A percentile compares a stretch with the other conserved stretches of the same genome.
phyloP scores from a whole-genome alignment of 768 basidiomycete species.

The Royoungia palumana region DNA sequence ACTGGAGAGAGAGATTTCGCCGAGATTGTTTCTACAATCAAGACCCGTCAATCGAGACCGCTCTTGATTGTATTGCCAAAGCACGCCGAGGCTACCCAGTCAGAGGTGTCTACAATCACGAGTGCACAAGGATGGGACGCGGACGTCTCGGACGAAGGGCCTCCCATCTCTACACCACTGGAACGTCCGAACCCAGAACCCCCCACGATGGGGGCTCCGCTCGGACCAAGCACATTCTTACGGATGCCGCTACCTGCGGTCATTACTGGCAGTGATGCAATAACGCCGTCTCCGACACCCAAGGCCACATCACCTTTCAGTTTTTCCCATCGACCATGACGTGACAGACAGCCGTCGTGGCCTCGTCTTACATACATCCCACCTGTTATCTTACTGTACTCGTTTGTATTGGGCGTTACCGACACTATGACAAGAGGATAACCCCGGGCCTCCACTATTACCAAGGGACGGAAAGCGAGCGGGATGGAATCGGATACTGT shows the following conservation, averaged over 20 bases:
- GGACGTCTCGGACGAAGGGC: conserved; percentile 27
- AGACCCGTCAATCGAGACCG: conserved; percentile 21
- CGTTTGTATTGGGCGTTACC: not conserved
- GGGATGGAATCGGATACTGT: too few species aligned
- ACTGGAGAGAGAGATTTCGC: conserved; percentile 61
- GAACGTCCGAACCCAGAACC: conserved; percentile 58
- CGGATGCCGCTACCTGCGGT: conserved; percentile 38
- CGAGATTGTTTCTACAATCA: conserved; percentile 50
- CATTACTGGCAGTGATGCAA: conserved; percentile 41
- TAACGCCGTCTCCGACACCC: conserved; percentile 45
- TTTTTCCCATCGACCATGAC: conserved; percentile 9
- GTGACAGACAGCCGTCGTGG: not conserved
- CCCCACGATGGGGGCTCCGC: conserved; percentile 44
- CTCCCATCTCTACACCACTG: conserved; percentile 42
- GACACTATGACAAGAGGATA: too few species aligned
- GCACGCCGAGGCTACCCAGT: not conserved
- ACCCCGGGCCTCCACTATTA: too few species aligned
- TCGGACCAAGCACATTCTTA: conserved; percentile 37
- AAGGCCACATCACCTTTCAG: conserved; percentile 14
- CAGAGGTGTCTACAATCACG: not conserved
- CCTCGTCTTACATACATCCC: not conserved
- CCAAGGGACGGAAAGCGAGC: too few species aligned
- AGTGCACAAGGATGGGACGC: not conserved
- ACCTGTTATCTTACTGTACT: not conserved
- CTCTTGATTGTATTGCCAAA: conserved; percentile 10